Base-by-base conservation (phyloP, 139 green algal genomes). In the Haematococcus lacustris region DNA sequence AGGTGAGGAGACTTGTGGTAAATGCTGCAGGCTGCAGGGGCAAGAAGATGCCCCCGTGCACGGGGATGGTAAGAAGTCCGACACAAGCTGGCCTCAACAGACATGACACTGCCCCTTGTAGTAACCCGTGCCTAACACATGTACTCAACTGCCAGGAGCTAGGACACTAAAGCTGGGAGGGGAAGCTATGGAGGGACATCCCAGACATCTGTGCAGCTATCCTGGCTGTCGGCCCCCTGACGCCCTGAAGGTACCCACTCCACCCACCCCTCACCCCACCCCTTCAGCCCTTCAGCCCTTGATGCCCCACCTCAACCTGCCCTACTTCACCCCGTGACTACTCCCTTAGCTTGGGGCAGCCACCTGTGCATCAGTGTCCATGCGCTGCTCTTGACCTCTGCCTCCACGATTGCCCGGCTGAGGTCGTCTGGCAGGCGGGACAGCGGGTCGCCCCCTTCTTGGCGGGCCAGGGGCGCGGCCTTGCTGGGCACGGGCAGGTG, bases 351-450 rank as follows among this genome's bases (percentile, higher is more conserved):
- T n/a, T n/a, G n/a, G n/a, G 9, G 21, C 53, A 64, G 13, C 26
- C 70, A 91, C 78, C 93, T 84, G 86, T 98, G 93, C 93, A 98
- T 98, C 66, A 97, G 89, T 9, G 92, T 97, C 92, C 92, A 97
- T 32, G 76, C 73, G 59, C 51, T 75, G 38, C 70, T 83, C 63
- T 92, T 88, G 51, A 85, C 76, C 82, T 97, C 90, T 34, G 73
- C 78, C 57, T 96, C 91, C 26, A 94, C 85, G 65, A 97, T 93
- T 38, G 67, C 77, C 37, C 82, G 81, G 64, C 77, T 84, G 30
- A 97, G 77, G 35, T 91, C 86, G 60, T 96, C 84, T 32, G 68
- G 75, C 63, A 76, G 30, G 3, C 47, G 25, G 1, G 25, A 3
- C 34, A 39, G 2, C 7, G 59, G 38, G 51, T 72, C 64, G 1